phyloP scores from a whole-genome alignment of 1,139 yeast genomes.

The Geotrichum aggregatum region DNA sequence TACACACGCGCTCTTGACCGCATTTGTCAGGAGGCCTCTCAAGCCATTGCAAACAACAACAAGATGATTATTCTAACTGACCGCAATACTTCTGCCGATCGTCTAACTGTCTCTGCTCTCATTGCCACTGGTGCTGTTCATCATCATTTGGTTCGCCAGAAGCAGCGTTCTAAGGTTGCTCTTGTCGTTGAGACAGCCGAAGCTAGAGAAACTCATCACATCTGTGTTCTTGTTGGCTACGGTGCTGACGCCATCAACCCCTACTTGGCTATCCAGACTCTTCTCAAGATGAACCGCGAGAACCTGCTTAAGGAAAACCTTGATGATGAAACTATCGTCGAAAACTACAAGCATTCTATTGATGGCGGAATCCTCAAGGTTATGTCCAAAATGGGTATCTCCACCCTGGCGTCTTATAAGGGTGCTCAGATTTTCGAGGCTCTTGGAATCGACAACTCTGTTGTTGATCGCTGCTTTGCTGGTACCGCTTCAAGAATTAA shows the following conservation, averaged over 20 bases:
- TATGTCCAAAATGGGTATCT: constrained; percentile 99
- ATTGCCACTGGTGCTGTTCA: constrained; percentile 97
- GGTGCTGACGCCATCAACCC: constrained; percentile 98
- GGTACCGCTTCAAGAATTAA: constrained; percentile 96
- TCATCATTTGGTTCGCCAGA: constrained; percentile 91
- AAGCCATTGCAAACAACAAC: constrained; percentile 71
- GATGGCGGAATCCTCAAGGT: constrained; percentile 93
- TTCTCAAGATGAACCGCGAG: constrained; percentile 78
- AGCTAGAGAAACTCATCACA: constrained; percentile 95
- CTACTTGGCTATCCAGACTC: constrained; percentile 85
- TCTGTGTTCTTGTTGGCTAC: constrained; percentile 89
- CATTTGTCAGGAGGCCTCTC: constrained; percentile 81
- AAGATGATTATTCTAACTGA: constrained; percentile 78
- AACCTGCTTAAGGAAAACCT: constrained; percentile 60
- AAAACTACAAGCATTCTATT: constrained; percentile 74
- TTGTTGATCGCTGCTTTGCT: constrained; percentile 90
- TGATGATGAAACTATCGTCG: constrained; percentile 56
- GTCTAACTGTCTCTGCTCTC: constrained; percentile 82
- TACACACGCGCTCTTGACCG: constrained; percentile 81
- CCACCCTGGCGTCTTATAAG: constrained; percentile 93
- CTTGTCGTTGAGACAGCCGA: constrained; percentile 89
- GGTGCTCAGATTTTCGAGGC: constrained; percentile 99
- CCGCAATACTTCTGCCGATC: constrained; percentile 52
- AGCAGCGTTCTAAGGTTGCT: constrained; percentile 94
- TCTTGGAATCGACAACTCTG: constrained; percentile 90